These are phyloP conservation scores for Ophiorrhiza pumila DNA, from an alignment of 257 asterid species.

Conservation along the genomic window DNA sequence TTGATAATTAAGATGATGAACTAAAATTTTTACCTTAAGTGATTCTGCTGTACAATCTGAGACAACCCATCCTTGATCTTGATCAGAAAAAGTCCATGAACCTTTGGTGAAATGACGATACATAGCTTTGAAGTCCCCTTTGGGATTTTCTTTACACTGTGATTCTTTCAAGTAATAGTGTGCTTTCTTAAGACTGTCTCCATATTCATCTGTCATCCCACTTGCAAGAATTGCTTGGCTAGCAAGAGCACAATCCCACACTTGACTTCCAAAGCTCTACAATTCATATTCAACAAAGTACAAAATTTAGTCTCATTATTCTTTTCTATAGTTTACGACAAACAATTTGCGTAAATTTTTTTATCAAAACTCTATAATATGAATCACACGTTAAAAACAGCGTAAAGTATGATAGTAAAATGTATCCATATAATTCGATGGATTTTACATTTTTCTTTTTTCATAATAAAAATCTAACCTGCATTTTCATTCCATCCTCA, in stretches of 20 bases:
- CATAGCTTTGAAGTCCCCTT: conserved; percentile 56
- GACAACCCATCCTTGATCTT: conserved; percentile 79
- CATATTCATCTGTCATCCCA: conserved; percentile 78
- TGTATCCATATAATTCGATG: no score
- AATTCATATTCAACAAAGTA: neutral
- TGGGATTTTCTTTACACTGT: conserved; percentile 62
- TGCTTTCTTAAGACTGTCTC: conserved; percentile 66
- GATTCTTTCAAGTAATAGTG: conserved; percentile 72
- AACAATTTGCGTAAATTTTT: no score
- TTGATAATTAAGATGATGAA: no score
- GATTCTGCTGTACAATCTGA: conserved; percentile 77
- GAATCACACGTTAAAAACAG: no score
- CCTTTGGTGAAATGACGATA: conserved; percentile 78
- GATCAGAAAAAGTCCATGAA: conserved; percentile 81
- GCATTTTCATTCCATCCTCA: conserved; percentile 92
- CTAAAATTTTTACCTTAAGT: conserved; percentile 68
- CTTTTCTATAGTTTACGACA: neutral
- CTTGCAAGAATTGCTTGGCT: conserved; percentile 69
- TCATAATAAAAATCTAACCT: conserved; percentile 24
- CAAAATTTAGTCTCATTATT: neutral
- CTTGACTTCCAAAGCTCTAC: conserved; percentile 78
- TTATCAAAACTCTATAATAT: no score
- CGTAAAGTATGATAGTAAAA: no score
- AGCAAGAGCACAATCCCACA: conserved; percentile 65
- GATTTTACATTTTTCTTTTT: no score